Evolutionary conservation across 164 flowering plant species (phyloP), one percentile per base, ranked within the genome.

Genomic region (Stephania japonica): DNA sequence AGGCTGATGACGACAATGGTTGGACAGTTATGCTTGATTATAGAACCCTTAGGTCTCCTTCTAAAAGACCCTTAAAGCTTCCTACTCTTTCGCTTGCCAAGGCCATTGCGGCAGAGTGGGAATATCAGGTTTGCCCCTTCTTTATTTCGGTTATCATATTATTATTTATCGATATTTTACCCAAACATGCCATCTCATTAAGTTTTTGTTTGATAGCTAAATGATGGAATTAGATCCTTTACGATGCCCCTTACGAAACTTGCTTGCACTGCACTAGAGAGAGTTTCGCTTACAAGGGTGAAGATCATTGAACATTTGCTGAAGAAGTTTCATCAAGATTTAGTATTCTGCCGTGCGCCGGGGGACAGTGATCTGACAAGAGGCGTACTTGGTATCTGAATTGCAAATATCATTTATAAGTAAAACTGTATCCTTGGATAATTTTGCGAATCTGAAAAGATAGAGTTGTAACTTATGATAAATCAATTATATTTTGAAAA

Each of bases 31-130:
- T 95, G 94, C 91, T 95, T 64, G 99, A 95, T 87, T 93, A 91
- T 63, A 80, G 99, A 69, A 95, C 99, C 42, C 93, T 95, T 0
- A 95, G 90, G 76, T 86, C 94, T 0, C 99, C 97, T 19, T 77
- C 89, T n/a, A 95, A 90, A 81, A 82, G 94, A 66, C 85, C 90
- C 49, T 91, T 93, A 69, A 91, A 90, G 85, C 85, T 92, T 43
- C 96, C 96, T 1, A 83, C 88, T 70, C 80, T 79, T n/a, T 75
- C 81, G 68, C 91, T 95, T n/a, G 97, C 98, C 44, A 86, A 87
- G 74, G 98, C 99, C 50, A 83, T 95, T 70, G 99, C 97, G 70
- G 97, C 93, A 65, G 99, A 95, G 75, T 95, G 98, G 99, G 96
- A 91, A 53, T 95, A 88, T 70, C 98, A 95, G 94, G 98, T 94